phyloP scores from a whole-genome alignment of 768 basidiomycete species.

The Sarcomyxa edulis region DNA sequence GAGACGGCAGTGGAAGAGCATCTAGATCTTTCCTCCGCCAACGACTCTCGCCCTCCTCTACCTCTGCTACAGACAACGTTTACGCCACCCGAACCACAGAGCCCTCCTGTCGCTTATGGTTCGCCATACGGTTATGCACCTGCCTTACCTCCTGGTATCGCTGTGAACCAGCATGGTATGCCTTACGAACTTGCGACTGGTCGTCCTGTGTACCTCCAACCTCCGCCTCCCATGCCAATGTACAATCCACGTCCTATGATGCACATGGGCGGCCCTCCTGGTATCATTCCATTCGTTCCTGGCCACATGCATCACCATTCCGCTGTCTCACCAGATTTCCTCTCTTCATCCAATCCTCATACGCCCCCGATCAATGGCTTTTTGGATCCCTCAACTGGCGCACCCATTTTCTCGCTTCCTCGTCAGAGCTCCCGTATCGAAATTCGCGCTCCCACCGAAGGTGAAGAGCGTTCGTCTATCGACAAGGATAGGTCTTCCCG shows the following conservation, averaged over 20 bases:
- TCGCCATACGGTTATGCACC: conserved; percentile 61
- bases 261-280: conserved; percentile 46
- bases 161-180: conserved; percentile 68
- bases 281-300: conserved; percentile 47
- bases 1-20: neutral
- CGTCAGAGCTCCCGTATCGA: conserved; percentile 68
- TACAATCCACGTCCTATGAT: conserved; percentile 66
- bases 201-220: conserved; percentile 68
- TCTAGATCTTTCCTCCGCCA: neutral
- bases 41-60: conserved; percentile 27
- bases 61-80: conserved; percentile 38
- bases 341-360: conserved; percentile 45
- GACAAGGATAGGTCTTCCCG: conserved; percentile 25
- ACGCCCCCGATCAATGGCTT: conserved; percentile 61
- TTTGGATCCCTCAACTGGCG: conserved; percentile 60
- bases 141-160: conserved; percentile 70
- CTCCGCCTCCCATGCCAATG: conserved; percentile 52
- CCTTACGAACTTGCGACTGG: conserved; percentile 82
- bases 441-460: conserved; percentile 55
- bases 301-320: conserved; percentile 61
- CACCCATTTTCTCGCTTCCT: conserved; percentile 71
- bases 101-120: conserved; percentile 59
- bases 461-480: conserved; percentile 20
- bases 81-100: conserved; percentile 36
- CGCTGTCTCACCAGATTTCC: conserved; percentile 58